These are phyloP conservation scores for Kluyveromyces nonfermentans DNA, from an alignment of 805 yeast species.

Conservation along the genomic window DNA sequence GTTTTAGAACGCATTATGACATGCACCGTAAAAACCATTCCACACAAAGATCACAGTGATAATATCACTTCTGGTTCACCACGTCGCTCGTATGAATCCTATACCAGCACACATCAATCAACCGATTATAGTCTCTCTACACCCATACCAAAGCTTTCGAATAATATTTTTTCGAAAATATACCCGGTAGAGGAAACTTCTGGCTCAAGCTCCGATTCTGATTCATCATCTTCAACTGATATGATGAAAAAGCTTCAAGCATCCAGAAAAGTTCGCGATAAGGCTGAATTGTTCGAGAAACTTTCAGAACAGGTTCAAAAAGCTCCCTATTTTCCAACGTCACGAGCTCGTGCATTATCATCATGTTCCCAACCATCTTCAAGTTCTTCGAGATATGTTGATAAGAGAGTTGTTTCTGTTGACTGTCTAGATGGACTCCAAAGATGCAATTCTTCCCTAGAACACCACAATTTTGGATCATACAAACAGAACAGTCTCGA, in stretches of 20 bases:
- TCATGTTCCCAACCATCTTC: not conserved
- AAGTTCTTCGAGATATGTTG: not conserved
- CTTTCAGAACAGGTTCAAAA: conserved; percentile 5
- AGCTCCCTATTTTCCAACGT: not conserved
- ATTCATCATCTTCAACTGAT: conserved; percentile 14
- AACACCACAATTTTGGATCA: not conserved
- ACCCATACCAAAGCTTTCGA: conserved; percentile 14
- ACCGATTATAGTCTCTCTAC: not conserved
- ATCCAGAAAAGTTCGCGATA: conserved; percentile 27
- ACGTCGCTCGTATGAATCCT: not conserved
- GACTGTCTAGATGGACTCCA: conserved; percentile 16
- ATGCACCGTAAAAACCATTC: not conserved
- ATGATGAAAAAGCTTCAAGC: conserved; percentile 20
- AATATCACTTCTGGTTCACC: not conserved
- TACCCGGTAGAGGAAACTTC: conserved; percentile 13
- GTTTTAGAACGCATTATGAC: not conserved
- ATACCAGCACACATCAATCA: not conserved
- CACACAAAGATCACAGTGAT: not conserved
- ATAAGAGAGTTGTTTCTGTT: conserved; percentile 14
- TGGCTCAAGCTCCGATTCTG: conserved; percentile 7
- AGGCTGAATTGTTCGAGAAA: conserved; percentile 25
- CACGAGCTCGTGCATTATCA: not conserved
- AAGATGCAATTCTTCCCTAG: conserved; percentile 9
- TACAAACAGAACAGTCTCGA: not conserved
- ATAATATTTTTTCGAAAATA: conserved; percentile 14